phyloP scores from a whole-genome alignment of 2,329 filamentous ascomycete genomes.

The Diatrype stigma region DNA sequence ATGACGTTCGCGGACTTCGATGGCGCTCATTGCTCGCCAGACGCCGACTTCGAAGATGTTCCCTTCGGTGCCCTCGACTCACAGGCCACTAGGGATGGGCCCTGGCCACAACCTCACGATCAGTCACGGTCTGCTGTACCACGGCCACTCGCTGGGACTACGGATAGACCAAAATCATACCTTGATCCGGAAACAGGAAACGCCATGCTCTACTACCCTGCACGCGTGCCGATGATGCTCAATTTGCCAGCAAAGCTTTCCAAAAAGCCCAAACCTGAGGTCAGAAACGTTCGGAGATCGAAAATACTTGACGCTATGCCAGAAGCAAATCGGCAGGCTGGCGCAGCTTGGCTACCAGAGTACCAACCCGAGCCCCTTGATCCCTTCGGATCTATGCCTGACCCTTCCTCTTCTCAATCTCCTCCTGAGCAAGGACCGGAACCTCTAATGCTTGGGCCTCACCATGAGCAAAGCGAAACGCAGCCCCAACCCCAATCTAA shows the following conservation, averaged over 20 bases:
- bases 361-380: conserved; percentile 25
- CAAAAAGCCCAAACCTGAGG: conserved; percentile 59
- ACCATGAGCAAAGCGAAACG: conserved; percentile 6
- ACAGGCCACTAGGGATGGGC: conserved; percentile 11
- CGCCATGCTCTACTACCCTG: conserved; percentile 91
- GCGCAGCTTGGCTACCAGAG: conserved; percentile 26
- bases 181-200: conserved; percentile 63
- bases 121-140: conserved; percentile 22
- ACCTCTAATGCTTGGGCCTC: not conserved
- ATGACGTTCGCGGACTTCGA: conserved; percentile 76
- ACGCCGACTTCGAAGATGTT: conserved; percentile 31
- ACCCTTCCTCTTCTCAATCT: conserved; percentile 6
- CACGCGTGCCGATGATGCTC: conserved; percentile 87
- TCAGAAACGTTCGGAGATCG: conserved; percentile 67
- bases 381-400: conserved; percentile 22
- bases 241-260: conserved; percentile 88
- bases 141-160: conserved; percentile 26
- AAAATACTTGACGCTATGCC: conserved; percentile 66
- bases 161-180: conserved; percentile 50
- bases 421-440: conserved; percentile 4
- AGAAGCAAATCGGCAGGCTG: conserved; percentile 32
- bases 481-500: conserved; percentile 4
- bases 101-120: conserved; percentile 2
- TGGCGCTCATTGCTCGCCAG: conserved; percentile 68
- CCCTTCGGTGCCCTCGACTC: conserved; percentile 21